Base-by-base conservation (phyloP, 805 yeast species). In the Nakazawaea anatomiae region DNA sequence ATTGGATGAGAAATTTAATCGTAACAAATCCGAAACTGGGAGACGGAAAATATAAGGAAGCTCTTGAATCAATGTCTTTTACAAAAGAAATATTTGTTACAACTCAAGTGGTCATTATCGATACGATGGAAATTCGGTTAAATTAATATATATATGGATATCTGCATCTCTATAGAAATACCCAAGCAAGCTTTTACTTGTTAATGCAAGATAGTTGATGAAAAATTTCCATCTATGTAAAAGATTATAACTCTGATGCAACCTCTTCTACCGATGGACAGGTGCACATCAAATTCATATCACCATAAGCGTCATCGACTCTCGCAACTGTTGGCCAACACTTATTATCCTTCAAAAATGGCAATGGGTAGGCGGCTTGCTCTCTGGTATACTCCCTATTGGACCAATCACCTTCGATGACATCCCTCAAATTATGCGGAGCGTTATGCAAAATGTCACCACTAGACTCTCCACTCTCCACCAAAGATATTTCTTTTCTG, bases 241-340 rank as follows among this genome's bases (percentile, higher is more conserved):
- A 34, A 34, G 27, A n/a, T 42, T 31, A 40, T 10, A 25, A 4
- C n/a, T 47, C 45, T 4, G 44, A 54, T 12, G 81, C 87, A 56
- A 84, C 77, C 56, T 86, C 91, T 62, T 86, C 92, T 41, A 87
- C 92, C 4, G 86, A 75, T 34, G 94, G 94, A 72, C 99, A 92
- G 29, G 97, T 90, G 73, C 99, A 94, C 68, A 91, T 74, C 68
- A 92, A 76, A 70, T 94, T 84, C 77, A 85, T 74, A 66, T 94
- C 99, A 57, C 99, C 99, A 60, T 85, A 92, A 4, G 95, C 86
- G 64, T 94, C 99, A 65, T 94, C 96, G 50, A 92, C 78, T 68
- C 99, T 82, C 9, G 96, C 79, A 42, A 91, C 97, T 0, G 90
- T 76, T 39, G 99, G 98, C 99, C 99, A 94, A 65, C 90, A 87